phyloP scores from a whole-genome alignment of 2,329 filamentous ascomycete species.

The Aspergillus novofumigatus region DNA sequence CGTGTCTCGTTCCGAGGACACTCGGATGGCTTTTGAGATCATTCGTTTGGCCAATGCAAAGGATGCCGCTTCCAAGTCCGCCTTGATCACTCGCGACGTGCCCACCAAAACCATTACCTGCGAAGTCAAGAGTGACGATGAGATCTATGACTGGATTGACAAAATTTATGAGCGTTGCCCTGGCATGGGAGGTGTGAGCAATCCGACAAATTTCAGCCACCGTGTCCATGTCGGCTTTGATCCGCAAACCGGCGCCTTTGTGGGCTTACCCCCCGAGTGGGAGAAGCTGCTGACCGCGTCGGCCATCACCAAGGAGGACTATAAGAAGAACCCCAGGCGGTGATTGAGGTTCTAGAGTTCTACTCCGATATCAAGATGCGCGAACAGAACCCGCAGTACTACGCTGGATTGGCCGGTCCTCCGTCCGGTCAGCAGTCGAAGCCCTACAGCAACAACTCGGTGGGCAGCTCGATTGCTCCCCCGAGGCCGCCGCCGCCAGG shows the following conservation, averaged over 20 bases:
- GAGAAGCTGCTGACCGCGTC: slow-evolving; percentile 93
- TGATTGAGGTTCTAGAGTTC: slow-evolving; percentile 64
- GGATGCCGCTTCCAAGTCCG: slow-evolving; percentile 61
- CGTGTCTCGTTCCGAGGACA: slow-evolving; percentile 85
- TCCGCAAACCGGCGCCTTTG: slow-evolving; percentile 89
- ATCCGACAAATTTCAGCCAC: slow-evolving; percentile 97
- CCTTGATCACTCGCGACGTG: slow-evolving; percentile 73
- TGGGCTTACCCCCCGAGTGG: slow-evolving; percentile 93
- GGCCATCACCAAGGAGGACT: slow-evolving; percentile 97
- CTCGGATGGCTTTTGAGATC: slow-evolving; percentile 91
- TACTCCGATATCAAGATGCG: slow-evolving; percentile 66
- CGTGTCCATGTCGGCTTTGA: slow-evolving; percentile 97
- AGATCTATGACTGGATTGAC: slow-evolving; percentile 98
- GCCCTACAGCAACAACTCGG: slow-evolving; percentile 47
- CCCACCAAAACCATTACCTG: slow-evolving; percentile 81
- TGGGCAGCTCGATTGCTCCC: slow-evolving; percentile 59
- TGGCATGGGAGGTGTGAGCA: slow-evolving; percentile 96
- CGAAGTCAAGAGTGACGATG: slow-evolving; percentile 90
- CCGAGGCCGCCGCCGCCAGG: slow-evolving; percentile 62
- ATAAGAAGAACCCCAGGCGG: slow-evolving; percentile 88
- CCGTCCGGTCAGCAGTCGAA: slow-evolving; percentile 51
- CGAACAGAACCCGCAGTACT: slow-evolving; percentile 59
- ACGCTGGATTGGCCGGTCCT: slow-evolving; percentile 58
- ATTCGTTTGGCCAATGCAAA: slow-evolving; percentile 61
- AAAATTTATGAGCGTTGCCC: slow-evolving; percentile 95